Base-by-base conservation (phyloP, 164 flowering plant genomes). In the Saururus chinensis region DNA sequence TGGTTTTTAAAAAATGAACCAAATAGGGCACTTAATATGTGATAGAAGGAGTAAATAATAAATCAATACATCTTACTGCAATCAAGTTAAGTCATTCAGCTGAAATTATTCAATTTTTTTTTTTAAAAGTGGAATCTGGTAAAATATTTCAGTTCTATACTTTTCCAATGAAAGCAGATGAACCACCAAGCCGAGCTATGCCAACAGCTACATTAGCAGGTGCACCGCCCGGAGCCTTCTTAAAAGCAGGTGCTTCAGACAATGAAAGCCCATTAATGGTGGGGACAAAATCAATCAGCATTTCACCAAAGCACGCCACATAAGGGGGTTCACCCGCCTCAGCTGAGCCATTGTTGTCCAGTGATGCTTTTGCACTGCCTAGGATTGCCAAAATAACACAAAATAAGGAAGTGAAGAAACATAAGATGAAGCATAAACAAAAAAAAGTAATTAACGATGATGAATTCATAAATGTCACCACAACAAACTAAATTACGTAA, bases 181-280 rank as follows among this genome's bases (percentile, higher is more conserved):
- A 81, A 40, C 96, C 97, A 25, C 96, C 97, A 60, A 93, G 92
- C 40, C 98, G 86, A 68, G 98, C 80, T 23, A 93, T 88, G 51
- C 96, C 98, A 63, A 93, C 97, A 25, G 96, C 97, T 66, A 90
- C 97, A 79, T 93, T 93, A 54, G 98, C 98, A 74, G 98, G 98
- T 22, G 98, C 98, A 68, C 98, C 97, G 26, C 98, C 98, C 40
- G 97, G 87, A 66, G 98, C 97, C 70, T 93, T 93, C 55, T 86
- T 88, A 64, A 93, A 93, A 22, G 96, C 95, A 64, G 95, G 86
- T 54, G 98, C 82, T 58, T 93, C 96, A 56, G 98, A 92, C 73
- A 93, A 72, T 24, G 98, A 79, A 67, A 90, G 74, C 19, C 96
- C 98, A 75, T 73, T 84, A 19, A 56, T 57, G 24, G 97, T 90